Percentiles rank a stretch among this genome's conserved stretches.
Evolutionary conservation across 176 grass and related monocot genomes (phyloP).

Genomic region (Triticum timopheevii): DNA sequence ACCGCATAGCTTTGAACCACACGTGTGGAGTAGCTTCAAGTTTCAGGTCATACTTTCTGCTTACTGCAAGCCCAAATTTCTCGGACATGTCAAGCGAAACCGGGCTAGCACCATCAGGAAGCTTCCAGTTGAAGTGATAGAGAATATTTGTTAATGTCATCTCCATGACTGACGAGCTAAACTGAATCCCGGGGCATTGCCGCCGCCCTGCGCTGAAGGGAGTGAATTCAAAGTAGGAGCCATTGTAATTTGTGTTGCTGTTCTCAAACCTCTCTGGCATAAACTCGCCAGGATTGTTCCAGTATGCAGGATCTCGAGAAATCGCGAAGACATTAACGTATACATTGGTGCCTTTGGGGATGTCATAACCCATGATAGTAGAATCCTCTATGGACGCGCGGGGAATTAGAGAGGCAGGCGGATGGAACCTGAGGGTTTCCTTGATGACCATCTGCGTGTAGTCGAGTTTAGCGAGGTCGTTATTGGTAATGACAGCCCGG

Average conservation of each 20-base stretch:
- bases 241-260: not conserved
- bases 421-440: not conserved
- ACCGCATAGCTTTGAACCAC: not conserved
- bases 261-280: not conserved
- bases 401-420: not conserved
- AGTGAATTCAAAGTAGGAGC: not conserved
- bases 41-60: not conserved
- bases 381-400: not conserved
- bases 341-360: not conserved
- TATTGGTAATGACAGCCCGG: too few species aligned
- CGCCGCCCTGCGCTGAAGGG: not conserved
- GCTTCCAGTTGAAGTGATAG: not conserved
- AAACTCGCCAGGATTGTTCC: not conserved
- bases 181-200: not conserved
- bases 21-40: not conserved
- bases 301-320: not conserved
- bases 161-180: not conserved
- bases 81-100: not conserved
- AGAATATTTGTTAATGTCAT: not conserved
- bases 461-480: too few species aligned
- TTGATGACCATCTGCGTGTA: too few species aligned
- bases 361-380: not conserved
- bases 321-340: not conserved
- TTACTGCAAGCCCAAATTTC: not conserved
- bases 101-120: not conserved